Conservation (phyloP, 164 flowering plant genomes). For the Liquidambar formosana region DNA sequence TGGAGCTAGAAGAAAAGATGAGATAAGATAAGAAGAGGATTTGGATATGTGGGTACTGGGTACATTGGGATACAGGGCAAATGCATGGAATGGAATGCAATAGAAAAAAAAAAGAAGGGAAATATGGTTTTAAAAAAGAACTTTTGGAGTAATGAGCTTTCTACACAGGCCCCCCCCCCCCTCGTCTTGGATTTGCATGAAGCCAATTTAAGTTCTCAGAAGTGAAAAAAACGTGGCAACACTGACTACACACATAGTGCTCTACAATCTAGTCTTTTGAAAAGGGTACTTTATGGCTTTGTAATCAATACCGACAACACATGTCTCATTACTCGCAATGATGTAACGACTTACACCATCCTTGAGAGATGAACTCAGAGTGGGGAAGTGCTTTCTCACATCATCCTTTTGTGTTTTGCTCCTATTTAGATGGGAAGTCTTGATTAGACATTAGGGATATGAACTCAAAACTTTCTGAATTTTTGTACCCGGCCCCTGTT, state of each 20-base stretch:
- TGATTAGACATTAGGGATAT: no score
- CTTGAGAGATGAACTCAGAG: no score
- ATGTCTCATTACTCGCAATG: no score
- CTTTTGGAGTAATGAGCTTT: background rate
- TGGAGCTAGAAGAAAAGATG: background rate
- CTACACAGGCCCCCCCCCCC: no score
- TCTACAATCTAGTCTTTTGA: background rate
- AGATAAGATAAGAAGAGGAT: background rate
- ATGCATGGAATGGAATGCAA: background rate
- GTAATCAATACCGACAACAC: no score
- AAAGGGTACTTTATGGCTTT: background rate
- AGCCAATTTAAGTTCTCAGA: background rate
- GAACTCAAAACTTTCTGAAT: no score
- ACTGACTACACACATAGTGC: constrained; percentile 9
- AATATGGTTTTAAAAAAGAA: background rate
- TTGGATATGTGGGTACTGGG: background rate
- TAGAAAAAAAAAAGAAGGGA: background rate
- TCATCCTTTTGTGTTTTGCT: no score
- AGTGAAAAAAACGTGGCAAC: constrained; percentile 12
- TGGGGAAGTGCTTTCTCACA: no score
- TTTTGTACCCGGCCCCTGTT: no score
- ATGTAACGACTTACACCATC: no score
- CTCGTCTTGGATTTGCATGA: background rate
- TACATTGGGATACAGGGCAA: no score
- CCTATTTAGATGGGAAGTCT: no score